A percentile compares a stretch with the other conserved stretches of the same genome.
phyloP scores from a whole-genome alignment of 2,329 filamentous ascomycete genomes.

The Epichloe hybrida region DNA sequence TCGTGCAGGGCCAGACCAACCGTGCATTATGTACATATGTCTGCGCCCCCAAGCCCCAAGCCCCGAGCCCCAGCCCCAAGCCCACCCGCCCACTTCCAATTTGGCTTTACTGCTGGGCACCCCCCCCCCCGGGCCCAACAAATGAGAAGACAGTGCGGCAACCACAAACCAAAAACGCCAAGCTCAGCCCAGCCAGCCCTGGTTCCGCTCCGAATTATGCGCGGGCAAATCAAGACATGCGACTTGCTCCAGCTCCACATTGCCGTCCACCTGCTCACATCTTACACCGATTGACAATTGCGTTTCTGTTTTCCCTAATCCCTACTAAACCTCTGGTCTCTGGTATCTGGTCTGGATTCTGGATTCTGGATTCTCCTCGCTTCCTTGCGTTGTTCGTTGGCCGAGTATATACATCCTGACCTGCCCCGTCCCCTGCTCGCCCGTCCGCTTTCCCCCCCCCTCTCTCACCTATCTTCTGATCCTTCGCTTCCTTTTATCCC shows the following conservation, averaged over 20 bases:
- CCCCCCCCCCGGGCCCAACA: neutral
- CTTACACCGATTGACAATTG: neutral
- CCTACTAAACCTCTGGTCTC: neutral
- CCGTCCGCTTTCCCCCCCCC: too few species aligned
- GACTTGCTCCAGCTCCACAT: neutral
- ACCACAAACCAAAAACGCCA: neutral
- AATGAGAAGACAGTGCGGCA: neutral
- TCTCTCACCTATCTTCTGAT: neutral
- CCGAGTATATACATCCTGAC: conserved; percentile 2
- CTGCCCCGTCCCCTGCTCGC: neutral
- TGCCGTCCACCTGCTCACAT: neutral
- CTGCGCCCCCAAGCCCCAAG: neutral
- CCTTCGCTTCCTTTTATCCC: neutral
- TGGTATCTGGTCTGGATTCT: neutral
- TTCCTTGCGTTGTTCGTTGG: neutral
- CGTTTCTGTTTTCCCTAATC: neutral
- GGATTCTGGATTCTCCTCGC: neutral
- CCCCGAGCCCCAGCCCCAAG: too few species aligned
- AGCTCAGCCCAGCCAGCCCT: neutral
- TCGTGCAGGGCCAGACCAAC: too few species aligned
- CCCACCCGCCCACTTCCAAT: too few species aligned
- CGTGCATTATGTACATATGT: too few species aligned
- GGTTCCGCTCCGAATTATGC: neutral
- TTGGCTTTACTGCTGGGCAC: neutral
- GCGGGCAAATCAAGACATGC: neutral